Percentiles rank a stretch among this genome's conserved stretches.
phyloP scores from a whole-genome alignment of 345 rosid species.

The Dimocarpus longan region DNA sequence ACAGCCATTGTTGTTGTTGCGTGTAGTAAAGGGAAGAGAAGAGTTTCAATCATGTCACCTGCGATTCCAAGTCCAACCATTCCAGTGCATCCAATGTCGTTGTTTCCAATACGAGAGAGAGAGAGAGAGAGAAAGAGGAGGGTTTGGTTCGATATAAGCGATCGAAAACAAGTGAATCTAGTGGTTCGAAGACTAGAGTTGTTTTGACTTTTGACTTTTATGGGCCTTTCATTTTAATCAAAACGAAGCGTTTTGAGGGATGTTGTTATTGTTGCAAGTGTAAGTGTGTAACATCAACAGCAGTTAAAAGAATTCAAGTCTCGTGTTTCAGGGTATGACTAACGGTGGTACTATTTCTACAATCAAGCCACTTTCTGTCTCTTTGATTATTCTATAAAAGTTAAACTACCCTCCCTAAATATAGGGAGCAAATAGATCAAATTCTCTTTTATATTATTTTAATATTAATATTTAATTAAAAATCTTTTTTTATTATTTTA shows the following conservation, averaged over 20 bases:
- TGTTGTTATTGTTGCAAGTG: too few species aligned
- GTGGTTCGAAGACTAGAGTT: not conserved
- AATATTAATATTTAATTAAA: too few species aligned
- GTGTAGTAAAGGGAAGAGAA: not conserved
- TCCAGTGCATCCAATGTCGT: not conserved
- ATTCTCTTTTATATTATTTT: too few species aligned
- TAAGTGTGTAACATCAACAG: too few species aligned
- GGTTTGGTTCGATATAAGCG: not conserved
- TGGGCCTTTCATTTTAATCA: not conserved
- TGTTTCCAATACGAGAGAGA: not conserved
- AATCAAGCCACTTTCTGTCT: too few species aligned
- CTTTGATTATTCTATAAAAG: too few species aligned
- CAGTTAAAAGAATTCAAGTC: too few species aligned
- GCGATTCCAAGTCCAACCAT: conserved; percentile 17
- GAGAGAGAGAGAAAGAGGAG: not conserved
- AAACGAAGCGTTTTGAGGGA: not conserved
- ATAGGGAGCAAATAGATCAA: too few species aligned
- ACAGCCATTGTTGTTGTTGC: not conserved
- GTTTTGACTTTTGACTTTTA: not conserved
- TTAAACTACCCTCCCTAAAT: too few species aligned
- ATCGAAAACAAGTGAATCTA: not conserved
- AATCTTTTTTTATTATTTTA: too few species aligned
- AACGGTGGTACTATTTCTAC: too few species aligned
- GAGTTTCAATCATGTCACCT: conserved; percentile 17
- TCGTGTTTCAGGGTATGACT: too few species aligned